Evolutionary conservation across 495 filamentous ascomycete genomes (phyloP).

Genomic region (Lepidopterella palustris): DNA sequence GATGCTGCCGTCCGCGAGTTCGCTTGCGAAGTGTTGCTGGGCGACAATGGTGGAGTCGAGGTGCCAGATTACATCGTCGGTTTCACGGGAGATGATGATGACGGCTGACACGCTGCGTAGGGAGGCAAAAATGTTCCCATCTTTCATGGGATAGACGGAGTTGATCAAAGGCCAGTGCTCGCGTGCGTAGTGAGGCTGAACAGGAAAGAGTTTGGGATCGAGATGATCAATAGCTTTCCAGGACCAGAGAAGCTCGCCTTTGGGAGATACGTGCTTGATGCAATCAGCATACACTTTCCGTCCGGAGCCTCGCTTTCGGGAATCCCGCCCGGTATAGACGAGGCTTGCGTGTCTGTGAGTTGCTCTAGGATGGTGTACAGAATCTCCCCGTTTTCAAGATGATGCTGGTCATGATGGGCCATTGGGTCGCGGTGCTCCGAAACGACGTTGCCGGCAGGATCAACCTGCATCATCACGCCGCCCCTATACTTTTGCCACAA

Average conservation of each 20-base stretch:
- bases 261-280: constrained; percentile 40
- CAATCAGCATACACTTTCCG: constrained; percentile 40
- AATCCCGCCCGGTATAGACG: constrained; percentile 38
- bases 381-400: constrained; percentile 40
- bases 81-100: constrained; percentile 39
- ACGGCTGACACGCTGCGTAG: constrained; percentile 41
- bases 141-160: constrained; percentile 34
- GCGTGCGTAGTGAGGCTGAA: constrained; percentile 41
- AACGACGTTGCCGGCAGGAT: constrained; percentile 35
- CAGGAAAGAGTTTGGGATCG: constrained; percentile 32
- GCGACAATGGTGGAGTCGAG: constrained; percentile 38
- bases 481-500: constrained; percentile 45
- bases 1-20: constrained; percentile 39
- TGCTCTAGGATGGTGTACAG: constrained; percentile 43
- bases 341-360: constrained; percentile 35
- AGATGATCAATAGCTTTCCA: constrained; percentile 44
- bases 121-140: constrained; percentile 43
- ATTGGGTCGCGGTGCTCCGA: constrained; percentile 40
- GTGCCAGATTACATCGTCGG: constrained; percentile 41
- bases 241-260: constrained; percentile 37
- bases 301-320: constrained; percentile 38
- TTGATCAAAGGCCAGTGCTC: constrained; percentile 46
- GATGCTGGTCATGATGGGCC: constrained; percentile 45
- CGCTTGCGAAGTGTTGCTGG: constrained; percentile 43
- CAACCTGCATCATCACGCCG: constrained; percentile 42